phyloP scores from a whole-genome alignment of 192 early-diverging fungal genomes.

The Podochytrium sp. region DNA sequence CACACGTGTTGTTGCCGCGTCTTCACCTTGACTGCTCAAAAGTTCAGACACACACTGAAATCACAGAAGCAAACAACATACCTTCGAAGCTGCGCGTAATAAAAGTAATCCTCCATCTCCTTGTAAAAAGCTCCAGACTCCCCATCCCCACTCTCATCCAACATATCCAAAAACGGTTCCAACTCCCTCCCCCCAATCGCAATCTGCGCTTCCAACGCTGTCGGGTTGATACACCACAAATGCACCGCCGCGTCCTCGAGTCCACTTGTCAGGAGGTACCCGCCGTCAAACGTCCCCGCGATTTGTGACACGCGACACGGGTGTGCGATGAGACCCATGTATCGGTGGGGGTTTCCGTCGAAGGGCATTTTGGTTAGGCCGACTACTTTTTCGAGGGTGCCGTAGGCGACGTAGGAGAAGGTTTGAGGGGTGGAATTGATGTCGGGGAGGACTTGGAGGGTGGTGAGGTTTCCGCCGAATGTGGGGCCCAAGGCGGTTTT shows the following conservation, averaged over 20 bases:
- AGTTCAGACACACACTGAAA: background rate
- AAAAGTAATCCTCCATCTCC: slow-evolving; percentile 72
- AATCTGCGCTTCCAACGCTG: slow-evolving; percentile 47
- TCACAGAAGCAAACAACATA: slow-evolving; percentile 15
- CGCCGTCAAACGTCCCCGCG: slow-evolving; percentile 41
- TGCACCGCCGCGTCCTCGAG: slow-evolving; percentile 52
- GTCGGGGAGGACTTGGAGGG: slow-evolving; percentile 26
- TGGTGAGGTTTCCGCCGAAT: slow-evolving; percentile 43
- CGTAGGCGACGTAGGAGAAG: slow-evolving; percentile 46
- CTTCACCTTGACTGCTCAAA: slow-evolving; percentile 55
- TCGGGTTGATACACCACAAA: slow-evolving; percentile 53
- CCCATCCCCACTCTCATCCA: slow-evolving; percentile 42
- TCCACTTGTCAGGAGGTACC: slow-evolving; percentile 50
- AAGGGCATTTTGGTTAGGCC: slow-evolving; percentile 61
- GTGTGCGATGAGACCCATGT: slow-evolving; percentile 60
- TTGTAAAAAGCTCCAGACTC: slow-evolving; percentile 46
- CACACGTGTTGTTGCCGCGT: slow-evolving; percentile 41
- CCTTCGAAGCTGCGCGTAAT: slow-evolving; percentile 62
- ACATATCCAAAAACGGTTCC: slow-evolving; percentile 59
- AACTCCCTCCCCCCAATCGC: slow-evolving; percentile 45
- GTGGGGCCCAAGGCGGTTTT: slow-evolving; percentile 60
- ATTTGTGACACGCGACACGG: slow-evolving; percentile 53
- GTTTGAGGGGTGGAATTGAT: background rate
- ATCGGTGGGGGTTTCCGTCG: slow-evolving; percentile 61
- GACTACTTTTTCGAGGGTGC: slow-evolving; percentile 51